Evolutionary conservation across 2,329 filamentous ascomycete species (phyloP).

Genomic region (Xylariaceae sp.): DNA sequence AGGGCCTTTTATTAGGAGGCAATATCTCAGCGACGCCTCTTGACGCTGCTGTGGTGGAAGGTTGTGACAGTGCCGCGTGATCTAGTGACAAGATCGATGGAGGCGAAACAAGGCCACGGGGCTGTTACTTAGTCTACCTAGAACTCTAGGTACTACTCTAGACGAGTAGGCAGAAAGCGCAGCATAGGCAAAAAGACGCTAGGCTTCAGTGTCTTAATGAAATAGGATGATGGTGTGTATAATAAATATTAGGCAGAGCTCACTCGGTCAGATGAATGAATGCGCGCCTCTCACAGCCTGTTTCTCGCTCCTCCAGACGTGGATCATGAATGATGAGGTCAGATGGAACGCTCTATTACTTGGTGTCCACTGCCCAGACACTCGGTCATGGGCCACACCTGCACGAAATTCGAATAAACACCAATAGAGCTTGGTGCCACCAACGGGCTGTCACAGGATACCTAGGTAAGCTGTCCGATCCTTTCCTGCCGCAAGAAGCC

Average conservation of each 20-base stretch:
- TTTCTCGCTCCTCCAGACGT: neutral
- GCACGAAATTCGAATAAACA: neutral
- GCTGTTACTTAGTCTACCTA: too few relatives aligned
- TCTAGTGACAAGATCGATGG: slow-evolving; percentile 9
- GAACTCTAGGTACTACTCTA: too few relatives aligned
- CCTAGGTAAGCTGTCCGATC: neutral
- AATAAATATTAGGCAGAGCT: too few relatives aligned
- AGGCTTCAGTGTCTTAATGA: neutral
- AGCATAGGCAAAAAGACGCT: too few relatives aligned
- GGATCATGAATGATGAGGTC: slow-evolving; percentile 20
- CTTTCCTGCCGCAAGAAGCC: neutral
- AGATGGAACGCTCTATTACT: slow-evolving; percentile 20
- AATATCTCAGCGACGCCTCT: slow-evolving; percentile 5
- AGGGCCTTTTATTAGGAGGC: slow-evolving; percentile 13
- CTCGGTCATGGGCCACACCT: neutral
- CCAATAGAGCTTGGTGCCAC: neutral
- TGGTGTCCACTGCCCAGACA: neutral
- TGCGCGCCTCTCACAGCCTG: slow-evolving; percentile 10
- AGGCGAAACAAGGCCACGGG: slow-evolving; percentile 14
- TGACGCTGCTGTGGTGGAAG: neutral
- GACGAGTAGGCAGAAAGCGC: too few relatives aligned
- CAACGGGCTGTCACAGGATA: neutral
- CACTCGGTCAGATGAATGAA: neutral
- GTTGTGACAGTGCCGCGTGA: slow-evolving; percentile 33
- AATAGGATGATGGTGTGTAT: neutral